Evolutionary conservation across 2,329 filamentous ascomycete genomes (phyloP), one percentile per base, ranked within the genome.

Genomic region (Colletotrichum tamarilloi): DNA sequence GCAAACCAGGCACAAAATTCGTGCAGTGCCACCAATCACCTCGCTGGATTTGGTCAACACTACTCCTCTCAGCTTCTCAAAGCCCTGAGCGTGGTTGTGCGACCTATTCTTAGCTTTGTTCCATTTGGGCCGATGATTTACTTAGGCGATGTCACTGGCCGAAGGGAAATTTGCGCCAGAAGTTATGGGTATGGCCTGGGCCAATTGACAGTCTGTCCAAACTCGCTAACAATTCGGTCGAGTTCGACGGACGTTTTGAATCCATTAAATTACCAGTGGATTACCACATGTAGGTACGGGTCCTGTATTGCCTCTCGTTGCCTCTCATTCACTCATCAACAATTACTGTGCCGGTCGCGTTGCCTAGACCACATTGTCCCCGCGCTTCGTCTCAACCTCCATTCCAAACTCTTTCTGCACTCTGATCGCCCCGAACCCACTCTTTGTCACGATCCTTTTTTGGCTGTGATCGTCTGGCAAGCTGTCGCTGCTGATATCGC

Each of bases 381-480:
- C 55, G 1, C 22, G 26, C 22, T 70, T 66, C 46, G 70, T 70
- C 35, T 73, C 70, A 12, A 73, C 67, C 35, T 60, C 67, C 70
- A 73, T 70, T 2, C 26, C 60, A 30, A 73, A 73, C 22, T 73
- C 46, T 11, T 67, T 57, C 4, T 73, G 70, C 3, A 73, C 70
- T 11, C 67, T 55, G 42, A 73, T 73, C 2, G 67, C 67, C 14
- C 70, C 70, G 26, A 73, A 53, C 5, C 70, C 70, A 19, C 22
- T 19, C 56, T 57, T 65, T 19, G 9, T 49, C 6, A 73, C 46
- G 3, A 73, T 73, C 4, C 63, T 57, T 35, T 73, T 73, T 30
- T 73, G 70, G 19, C 67, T 73, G 49, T 73, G 60, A 12, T 73
- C 70, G 11, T 73, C 70, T 3, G 70, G 67, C 28, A 73, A 24